Evolutionary conservation across 2,329 filamentous ascomycete genomes (phyloP).

Genomic region (Sclerotiophoma versabilis): DNA sequence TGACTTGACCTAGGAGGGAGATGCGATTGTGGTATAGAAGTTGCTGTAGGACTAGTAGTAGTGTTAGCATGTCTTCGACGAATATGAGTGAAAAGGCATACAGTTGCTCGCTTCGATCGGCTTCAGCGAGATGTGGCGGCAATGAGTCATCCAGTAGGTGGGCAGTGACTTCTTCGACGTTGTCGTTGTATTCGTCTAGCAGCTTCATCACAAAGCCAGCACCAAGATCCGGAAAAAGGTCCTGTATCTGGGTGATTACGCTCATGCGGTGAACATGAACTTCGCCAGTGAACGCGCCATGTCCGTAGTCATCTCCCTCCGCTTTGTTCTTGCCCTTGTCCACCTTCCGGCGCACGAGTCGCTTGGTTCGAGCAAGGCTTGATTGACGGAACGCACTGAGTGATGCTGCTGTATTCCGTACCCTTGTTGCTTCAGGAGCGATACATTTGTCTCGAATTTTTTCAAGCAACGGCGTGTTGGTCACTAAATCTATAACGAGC

Average conservation of each 20-base stretch:
- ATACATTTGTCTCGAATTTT: constrained; percentile 65
- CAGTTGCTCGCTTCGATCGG: constrained; percentile 71
- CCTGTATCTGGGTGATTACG: constrained; percentile 87
- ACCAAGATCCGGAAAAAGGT: constrained; percentile 88
- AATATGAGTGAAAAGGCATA: constrained; percentile 36
- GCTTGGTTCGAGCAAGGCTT: constrained; percentile 61
- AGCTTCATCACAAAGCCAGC: constrained; percentile 81
- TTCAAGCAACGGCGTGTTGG: constrained; percentile 76
- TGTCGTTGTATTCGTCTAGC: constrained; percentile 78
- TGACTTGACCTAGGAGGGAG: constrained; percentile 68
- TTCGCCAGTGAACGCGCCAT: constrained; percentile 49
- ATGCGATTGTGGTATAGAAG: constrained; percentile 34
- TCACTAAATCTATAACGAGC: constrained; percentile 82
- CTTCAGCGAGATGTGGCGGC: constrained; percentile 68
- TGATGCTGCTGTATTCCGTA: constrained; percentile 66
- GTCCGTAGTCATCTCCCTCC: constrained; percentile 43
- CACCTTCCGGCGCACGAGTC: constrained; percentile 63
- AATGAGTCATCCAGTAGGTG: constrained; percentile 82
- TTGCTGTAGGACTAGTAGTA: constrained; percentile 22
- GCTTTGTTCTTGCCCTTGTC: constrained; percentile 70
- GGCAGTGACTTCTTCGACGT: constrained; percentile 79
- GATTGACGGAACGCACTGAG: constrained; percentile 64
- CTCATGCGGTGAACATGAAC: constrained; percentile 84
- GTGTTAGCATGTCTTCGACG: constrained; percentile 19
- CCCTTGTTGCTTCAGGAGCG: constrained; percentile 59